Percentiles rank a stretch among this genome's conserved stretches.
These are phyloP conservation scores for Volvariella surrecta DNA, from an alignment of 1,284 basidiomycete species.

Conservation along the genomic window DNA sequence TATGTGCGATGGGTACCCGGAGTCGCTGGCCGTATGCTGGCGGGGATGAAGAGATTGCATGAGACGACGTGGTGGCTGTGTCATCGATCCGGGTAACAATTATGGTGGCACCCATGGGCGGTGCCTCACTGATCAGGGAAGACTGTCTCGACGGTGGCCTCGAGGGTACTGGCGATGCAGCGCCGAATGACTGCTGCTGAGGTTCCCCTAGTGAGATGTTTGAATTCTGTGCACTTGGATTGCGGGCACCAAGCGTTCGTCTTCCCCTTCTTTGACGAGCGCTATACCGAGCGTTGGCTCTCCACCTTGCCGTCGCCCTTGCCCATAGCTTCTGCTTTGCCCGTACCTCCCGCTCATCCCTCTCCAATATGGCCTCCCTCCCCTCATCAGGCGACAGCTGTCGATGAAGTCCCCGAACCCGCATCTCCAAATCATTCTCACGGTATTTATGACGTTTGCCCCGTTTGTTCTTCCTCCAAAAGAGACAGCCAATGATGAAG, in stretches of 20 bases:
- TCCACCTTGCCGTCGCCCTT: conserved; percentile 56
- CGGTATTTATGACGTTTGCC: conserved; percentile 19
- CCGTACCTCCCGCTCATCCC: conserved; percentile 25
- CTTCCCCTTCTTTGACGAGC: conserved; percentile 45
- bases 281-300: conserved; percentile 43
- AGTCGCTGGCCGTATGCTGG: conserved; percentile 28
- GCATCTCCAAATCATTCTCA: conserved; percentile 28
- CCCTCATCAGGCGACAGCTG: conserved; percentile 15
- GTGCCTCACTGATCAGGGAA: conserved; percentile 13
- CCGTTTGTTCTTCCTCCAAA: conserved; percentile 45
- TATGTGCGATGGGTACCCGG: conserved; percentile 10
- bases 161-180: conserved; percentile 12
- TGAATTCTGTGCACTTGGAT: conserved; percentile 17
- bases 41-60: conserved; percentile 17
- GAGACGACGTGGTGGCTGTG: conserved; percentile 4
- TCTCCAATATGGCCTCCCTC: conserved; percentile 27
- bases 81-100: conserved; percentile 5
- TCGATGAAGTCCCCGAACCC: conserved; percentile 19
- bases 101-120: conserved; percentile 8
- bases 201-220: conserved; percentile 3
- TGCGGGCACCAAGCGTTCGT: conserved; percentile 17
- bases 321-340: conserved; percentile 52
- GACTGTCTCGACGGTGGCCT: conserved; percentile 16
- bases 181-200: conserved; percentile 3
- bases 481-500: conserved; percentile 46